Conservation (phyloP, 164 flowering plant species). For the Tetracentron sinense region DNA sequence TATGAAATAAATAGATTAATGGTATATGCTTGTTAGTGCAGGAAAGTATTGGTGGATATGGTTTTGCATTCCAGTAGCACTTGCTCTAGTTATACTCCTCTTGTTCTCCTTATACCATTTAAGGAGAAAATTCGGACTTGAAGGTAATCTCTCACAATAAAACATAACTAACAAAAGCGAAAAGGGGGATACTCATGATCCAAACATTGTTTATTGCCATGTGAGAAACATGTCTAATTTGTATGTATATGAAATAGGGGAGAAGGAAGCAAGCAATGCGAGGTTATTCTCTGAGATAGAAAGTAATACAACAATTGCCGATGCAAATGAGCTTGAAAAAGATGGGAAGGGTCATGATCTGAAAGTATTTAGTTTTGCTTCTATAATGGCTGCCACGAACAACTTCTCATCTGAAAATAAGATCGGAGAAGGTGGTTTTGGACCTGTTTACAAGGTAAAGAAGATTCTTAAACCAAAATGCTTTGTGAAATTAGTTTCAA, state of each 20-base stretch:
- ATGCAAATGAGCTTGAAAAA: background rate
- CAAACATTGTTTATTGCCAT: too few relatives aligned
- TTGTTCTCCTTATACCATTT: background rate
- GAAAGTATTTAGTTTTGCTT: conserved; percentile 7
- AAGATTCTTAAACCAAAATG: background rate
- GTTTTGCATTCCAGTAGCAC: background rate
- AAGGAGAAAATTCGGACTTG: background rate
- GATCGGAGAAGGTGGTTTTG: conserved; percentile 23
- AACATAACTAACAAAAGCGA: too few relatives aligned
- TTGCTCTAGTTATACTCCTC: background rate
- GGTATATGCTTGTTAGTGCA: background rate
- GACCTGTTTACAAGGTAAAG: conserved; percentile 21
- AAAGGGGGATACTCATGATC: too few relatives aligned
- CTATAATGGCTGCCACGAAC: conserved; percentile 7
- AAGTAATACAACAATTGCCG: background rate
- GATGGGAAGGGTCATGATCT: conserved; percentile 6
- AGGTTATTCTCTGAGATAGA: background rate
- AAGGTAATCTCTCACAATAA: background rate
- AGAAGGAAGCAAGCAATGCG: background rate
- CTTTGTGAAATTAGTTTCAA: background rate
- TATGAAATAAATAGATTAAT: background rate
- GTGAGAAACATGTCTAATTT: background rate
- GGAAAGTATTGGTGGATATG: background rate
- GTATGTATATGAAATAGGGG: background rate
- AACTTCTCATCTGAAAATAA: conserved; percentile 12